Evolutionary conservation across 495 filamentous ascomycete genomes (phyloP), one percentile per base, ranked within the genome.

Genomic region (Lindgomyces ingoldianus): DNA sequence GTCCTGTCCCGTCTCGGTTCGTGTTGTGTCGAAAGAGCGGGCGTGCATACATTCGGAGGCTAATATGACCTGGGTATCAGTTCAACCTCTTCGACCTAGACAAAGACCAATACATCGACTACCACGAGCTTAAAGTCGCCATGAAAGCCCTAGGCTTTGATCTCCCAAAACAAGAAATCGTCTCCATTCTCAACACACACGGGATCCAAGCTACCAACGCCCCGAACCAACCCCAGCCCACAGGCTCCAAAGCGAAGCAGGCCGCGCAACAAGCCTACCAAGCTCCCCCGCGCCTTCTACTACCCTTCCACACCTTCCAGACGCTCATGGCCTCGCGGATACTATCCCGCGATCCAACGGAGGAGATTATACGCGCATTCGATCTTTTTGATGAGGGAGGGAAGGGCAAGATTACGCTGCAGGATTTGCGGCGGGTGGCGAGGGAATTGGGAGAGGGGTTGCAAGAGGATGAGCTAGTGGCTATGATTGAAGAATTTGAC

Each of bases 401-500:
- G 1, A 96, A 96, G 80, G 92, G 92, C 1, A 85, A 87, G 65
- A 96, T 98, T 62, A 88, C 85, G 49, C 78, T 96, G 21, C 86
- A 91, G 56, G 94, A 98, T 80, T 73, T 98, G 70, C 78, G 90
- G 60, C 78, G 90, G 30, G 93, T 98, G 50, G 91, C 94, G 65
- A 83, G 91, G 68, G 94, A 97, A 77, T 76, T 98, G 22, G 93
- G 93, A 0, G 93, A 98, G 76, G 85, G 85, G 3, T 78, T 98
- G 41, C 91, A 95, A 71, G 93, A 98, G 71, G 90, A 95, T 67
- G 93, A 98, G 76, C 77, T 98, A 45, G 80, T 82, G 62, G 91
- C 93, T 72, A 98, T 98, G 94, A 91, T 98, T 78, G 92, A 96
- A 76, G 94, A 98, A 79, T 98, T 98, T 82, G 94, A 98, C 80